Evolutionary conservation across 1,284 basidiomycete genomes (phyloP), one percentile per base, ranked within the genome.

Genomic region (Vanrija sp.): DNA sequence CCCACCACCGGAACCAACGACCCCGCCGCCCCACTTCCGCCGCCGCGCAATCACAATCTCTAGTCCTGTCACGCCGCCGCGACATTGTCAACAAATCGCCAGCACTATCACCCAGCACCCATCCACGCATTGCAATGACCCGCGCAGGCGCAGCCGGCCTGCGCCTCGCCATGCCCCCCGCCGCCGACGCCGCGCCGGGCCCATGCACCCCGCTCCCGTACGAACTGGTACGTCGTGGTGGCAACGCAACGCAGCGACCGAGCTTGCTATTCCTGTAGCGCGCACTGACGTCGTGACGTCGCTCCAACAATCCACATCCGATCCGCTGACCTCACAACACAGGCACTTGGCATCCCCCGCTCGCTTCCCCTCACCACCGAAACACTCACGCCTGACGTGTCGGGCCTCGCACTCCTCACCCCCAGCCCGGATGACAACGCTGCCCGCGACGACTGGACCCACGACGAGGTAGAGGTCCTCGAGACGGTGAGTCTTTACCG

Each of bases 381-480:
- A 26, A 52, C 52, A 2, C 46, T 19, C 16, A 55, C 52, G 34
- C 59, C 50, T 7, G 55, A 48, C 34, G 43, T 51, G 26, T 47
- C 49, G 15, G 23, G 29, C 40, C 49, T 48, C 15, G 34, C 49
- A 28, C n/a, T 51, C 23, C 46, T 43, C 10, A 14, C 53, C 1
- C 21, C 39, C 8, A 49, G 46, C 46, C 42, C 50, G 14, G 23
- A 34, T 12, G 34, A 34, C 34, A 34, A 3, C 12, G 34, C 14
- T 5, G 14, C 1, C 18, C 28, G 26, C 18, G 57, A 58, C 16
- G 51, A 59, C 18, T 77, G 75, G 75, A 61, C 62, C 14, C 60
- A 66, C 8, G 63, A 69, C 26, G 71, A 76, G 45, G 43, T 70
- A 2, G 66, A 63, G 16, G 61, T 68, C 14, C 47, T 75, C 9